Base-by-base conservation (phyloP, 345 rosid genomes). In the Populus tremula region DNA sequence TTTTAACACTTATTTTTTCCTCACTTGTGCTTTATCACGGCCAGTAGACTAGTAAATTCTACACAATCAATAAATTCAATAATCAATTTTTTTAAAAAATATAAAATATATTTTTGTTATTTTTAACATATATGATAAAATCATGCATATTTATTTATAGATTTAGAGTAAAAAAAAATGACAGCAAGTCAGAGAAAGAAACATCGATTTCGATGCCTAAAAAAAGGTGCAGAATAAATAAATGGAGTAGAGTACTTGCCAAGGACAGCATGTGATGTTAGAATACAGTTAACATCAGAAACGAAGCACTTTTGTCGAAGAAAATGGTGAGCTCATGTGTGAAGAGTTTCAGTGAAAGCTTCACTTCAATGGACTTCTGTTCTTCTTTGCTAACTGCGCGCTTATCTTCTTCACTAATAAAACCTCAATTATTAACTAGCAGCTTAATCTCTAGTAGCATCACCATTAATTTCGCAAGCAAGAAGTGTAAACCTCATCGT, bases 361-460 rank as follows among this genome's bases (percentile, higher is more conserved):
- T 78, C 61, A 65, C 56, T 71, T 47, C 83, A 53, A 76, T 86
- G 85, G 75, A 83, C 69, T 53, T 36, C 0, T 27, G 53, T 71
- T 74, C 82, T 81, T 78, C 74, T 71, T 71, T 81, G 33, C 43
- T 79, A 33, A 79, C 79, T 85, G 69, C 79, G 16, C 74, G 79
- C 56, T 70, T 78, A 29, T 77, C 74, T 53, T 53, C 59, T 20
- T 53, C 59, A 53, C 59, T 53, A 17, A n/a, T 72, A 61, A 81
- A 75, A 29, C 25, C 79, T 62, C 81, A 70, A 53, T 25, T 67
- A 21, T 47, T 77, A 61, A 13, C 70, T 31, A 16, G 71, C 38
- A 16, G 71, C 76, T 77, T 63, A 64, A 20, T 70, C 39, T 36
- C 36, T 18, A 29, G 54, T 33, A 36, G 18, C 67, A 85, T 77